Percentiles rank a stretch among this genome's conserved stretches.
Evolutionary conservation across 306 rosid species (phyloP).

Genomic region (Gastrolobium bilobum): DNA sequence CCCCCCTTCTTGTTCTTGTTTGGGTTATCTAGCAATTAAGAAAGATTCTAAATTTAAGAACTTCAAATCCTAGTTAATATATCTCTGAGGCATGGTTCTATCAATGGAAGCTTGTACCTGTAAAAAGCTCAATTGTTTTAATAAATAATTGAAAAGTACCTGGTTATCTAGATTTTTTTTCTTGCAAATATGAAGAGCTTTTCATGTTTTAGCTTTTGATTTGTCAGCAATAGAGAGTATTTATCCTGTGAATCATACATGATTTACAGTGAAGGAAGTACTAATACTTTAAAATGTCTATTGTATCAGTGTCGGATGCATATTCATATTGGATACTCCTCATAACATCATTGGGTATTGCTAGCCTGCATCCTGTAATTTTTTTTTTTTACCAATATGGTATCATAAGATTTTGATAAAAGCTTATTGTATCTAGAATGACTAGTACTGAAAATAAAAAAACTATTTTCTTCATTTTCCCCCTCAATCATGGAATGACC

Average conservation of each 20-base stretch:
- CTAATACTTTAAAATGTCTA: not conserved
- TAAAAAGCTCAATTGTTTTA: not conserved
- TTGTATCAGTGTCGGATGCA: not conserved
- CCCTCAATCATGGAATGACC: not conserved
- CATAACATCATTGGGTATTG: not conserved
- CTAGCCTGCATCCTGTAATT: not conserved
- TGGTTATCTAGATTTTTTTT: not conserved
- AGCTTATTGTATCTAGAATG: not conserved
- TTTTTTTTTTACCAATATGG: no score
- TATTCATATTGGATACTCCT: conserved; percentile 6
- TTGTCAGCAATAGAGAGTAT: not conserved
- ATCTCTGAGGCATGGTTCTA: not conserved
- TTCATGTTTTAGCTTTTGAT: conserved; percentile 13
- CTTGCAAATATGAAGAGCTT: not conserved
- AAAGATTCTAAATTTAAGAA: conserved; percentile 6
- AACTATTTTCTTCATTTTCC: not conserved
- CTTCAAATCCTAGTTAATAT: not conserved
- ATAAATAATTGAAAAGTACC: not conserved
- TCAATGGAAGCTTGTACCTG: conserved; percentile 5
- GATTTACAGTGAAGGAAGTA: not conserved
- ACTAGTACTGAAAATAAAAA: not conserved
- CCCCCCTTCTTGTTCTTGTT: not conserved
- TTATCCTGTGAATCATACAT: not conserved
- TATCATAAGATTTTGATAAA: no score
- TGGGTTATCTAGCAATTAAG: conserved; percentile 5